Conservation (phyloP, 768 basidiomycete genomes). For the Myochromella boudieri region DNA sequence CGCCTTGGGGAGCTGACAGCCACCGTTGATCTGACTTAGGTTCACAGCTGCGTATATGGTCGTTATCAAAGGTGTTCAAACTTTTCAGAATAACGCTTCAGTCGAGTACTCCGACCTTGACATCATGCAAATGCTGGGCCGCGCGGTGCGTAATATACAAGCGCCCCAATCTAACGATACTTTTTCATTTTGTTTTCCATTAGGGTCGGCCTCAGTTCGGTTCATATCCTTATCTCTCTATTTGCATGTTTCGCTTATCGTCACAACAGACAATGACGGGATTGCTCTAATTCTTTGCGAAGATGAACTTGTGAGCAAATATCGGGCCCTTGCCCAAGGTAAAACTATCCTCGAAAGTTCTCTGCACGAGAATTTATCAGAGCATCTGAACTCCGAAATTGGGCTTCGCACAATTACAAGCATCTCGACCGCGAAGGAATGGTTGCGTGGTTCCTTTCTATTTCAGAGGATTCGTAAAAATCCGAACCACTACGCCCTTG, state of each 20-base stretch:
- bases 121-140: constrained; percentile 94
- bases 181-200: background rate
- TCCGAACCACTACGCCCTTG: constrained; percentile 70
- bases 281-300: constrained; percentile 85
- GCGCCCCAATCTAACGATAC: background rate
- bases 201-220: constrained; percentile 93
- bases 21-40: too few species aligned
- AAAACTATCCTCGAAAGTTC: constrained; percentile 82
- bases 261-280: constrained; percentile 69
- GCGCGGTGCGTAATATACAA: constrained; percentile 60
- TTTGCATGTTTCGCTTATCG: background rate
- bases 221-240: constrained; percentile 21
- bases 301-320: constrained; percentile 67
- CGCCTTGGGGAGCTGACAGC: too few species aligned
- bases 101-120: constrained; percentile 91
- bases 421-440: constrained; percentile 68
- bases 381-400: constrained; percentile 95
- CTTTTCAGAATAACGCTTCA: constrained; percentile 67
- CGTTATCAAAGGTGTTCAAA: constrained; percentile 87
- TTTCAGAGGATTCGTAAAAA: constrained; percentile 86
- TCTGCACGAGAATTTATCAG: constrained; percentile 78
- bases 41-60: constrained; percentile 85
- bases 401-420: constrained; percentile 80
- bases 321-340: constrained; percentile 66
- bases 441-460: constrained; percentile 86